phyloP scores from a whole-genome alignment of 169 alveolate species.

The Eimeria falciformis region DNA sequence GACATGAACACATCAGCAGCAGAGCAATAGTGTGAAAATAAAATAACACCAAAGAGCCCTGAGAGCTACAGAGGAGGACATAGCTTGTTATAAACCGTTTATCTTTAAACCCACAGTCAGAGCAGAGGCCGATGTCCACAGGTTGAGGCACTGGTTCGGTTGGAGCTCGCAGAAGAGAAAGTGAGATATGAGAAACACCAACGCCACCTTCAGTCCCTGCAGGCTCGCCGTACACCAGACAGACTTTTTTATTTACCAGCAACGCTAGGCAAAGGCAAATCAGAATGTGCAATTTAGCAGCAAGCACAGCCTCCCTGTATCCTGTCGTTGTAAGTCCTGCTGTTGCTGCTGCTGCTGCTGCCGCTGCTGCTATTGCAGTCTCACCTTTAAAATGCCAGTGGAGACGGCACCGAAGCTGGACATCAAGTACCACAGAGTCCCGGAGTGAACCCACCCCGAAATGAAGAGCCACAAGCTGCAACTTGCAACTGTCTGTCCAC shows the following conservation, averaged over 20 bases:
- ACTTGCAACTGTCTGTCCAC: constrained; percentile 59
- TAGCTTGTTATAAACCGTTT: not conserved
- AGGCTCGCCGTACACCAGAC: constrained; percentile 1
- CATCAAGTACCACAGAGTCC: constrained; percentile 83
- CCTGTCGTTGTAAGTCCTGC: not conserved
- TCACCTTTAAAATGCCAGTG: constrained; percentile 80
- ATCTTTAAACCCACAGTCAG: constrained; percentile 32
- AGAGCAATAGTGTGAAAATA: too few species aligned
- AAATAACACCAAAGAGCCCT: not conserved
- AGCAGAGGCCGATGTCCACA: constrained; percentile 80
- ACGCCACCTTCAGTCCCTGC: constrained; percentile 82
- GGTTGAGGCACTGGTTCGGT: constrained; percentile 81
- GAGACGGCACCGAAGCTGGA: constrained; percentile 81
- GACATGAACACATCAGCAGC: not conserved
- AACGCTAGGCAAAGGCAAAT: not conserved
- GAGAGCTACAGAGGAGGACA: not conserved
- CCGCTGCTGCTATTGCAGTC: not conserved
- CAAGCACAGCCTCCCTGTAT: not conserved
- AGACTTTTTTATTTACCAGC: not conserved
- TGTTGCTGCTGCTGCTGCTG: constrained; percentile 15
- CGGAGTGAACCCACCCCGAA: constrained; percentile 80
- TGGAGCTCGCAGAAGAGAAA: constrained; percentile 83
- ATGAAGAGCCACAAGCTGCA: constrained; percentile 78
- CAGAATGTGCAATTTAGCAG: not conserved
- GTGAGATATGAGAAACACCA: constrained; percentile 80